Base-by-base conservation (phyloP, 2,329 filamentous ascomycete species). In the Alternaria incomplexa region DNA sequence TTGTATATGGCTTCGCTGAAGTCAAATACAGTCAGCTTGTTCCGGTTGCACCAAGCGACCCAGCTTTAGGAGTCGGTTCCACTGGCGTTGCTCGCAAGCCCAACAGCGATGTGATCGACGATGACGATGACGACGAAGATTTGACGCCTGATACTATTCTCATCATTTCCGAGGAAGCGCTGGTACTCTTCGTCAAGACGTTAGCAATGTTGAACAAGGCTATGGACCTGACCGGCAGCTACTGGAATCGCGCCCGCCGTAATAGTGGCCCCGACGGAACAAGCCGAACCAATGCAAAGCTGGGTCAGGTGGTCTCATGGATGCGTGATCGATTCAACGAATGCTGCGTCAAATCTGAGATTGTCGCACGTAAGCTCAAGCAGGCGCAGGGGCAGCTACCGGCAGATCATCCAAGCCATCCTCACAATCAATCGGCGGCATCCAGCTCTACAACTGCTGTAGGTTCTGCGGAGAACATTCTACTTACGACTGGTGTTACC, bases 21-120 rank as follows among this genome's bases (percentile, higher is more conserved):
- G 95, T 99, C 76, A 99, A 99, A 81, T 97, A 96, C 81, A 96
- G 96, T 80, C 96, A 99, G 80, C 86, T 99, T n/a, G 88, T 97
- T 53, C 96, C 96, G 4, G 83, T 96, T 47, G 89, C 93, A 1
- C 96, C 95, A 1, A 87, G 87, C 68, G 89, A 92, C 52, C 89
- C 91, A 69, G 89, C 88, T 6, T 85, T 93, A 5, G 90, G 90
- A 7, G 82, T 85, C 46, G 82, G 81, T 53, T 78, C 80, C 55
- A 89, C 90, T 13, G 79, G 86, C n/a, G 81, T 79, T 48, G 72
- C 65, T 26, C 65, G 76, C 43, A 77, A 76, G 62, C 73, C 74
- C n/a, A 75, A 67, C 45, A 73, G 62, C 47, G 74, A 78, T 83
- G 88, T 90, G 5, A 84, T 86, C 73, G 79, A 81, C 11, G 77